A percentile compares a stretch with the other conserved stretches of the same genome.
phyloP scores from a whole-genome alignment of 352 stramenopile species.

The Pythium chondricola region DNA sequence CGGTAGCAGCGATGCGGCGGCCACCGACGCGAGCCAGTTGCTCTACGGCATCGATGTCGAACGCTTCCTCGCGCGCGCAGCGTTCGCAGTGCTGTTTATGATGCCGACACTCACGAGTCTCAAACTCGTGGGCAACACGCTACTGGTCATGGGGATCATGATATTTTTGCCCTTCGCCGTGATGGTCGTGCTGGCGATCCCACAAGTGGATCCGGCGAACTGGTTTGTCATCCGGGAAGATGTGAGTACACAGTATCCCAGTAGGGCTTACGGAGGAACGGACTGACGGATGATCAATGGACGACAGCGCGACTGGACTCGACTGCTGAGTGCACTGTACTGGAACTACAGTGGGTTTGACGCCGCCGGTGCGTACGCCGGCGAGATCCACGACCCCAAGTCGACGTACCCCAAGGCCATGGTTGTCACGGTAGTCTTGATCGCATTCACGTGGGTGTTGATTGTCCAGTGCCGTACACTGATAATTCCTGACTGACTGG shows the following conservation, averaged over 20 bases:
- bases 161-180: slow-evolving; percentile 92
- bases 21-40: slow-evolving; percentile 19
- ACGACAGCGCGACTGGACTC: slow-evolving; percentile 64
- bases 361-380: slow-evolving; percentile 86
- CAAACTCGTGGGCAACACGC: slow-evolving; percentile 81
- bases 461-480: too few relatives aligned
- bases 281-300: too few relatives aligned
- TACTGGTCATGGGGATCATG: slow-evolving; percentile 79
- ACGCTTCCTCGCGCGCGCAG: slow-evolving; percentile 41
- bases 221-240: slow-evolving; percentile 72
- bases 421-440: slow-evolving; percentile 74
- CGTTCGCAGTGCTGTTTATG: slow-evolving; percentile 49
- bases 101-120: slow-evolving; percentile 74
- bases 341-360: slow-evolving; percentile 97
- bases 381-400: slow-evolving; percentile 84
- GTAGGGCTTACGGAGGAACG: too few relatives aligned
- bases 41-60: slow-evolving; percentile 34
- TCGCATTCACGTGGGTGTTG: slow-evolving; percentile 72
- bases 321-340: slow-evolving; percentile 93
- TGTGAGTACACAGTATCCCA: too few relatives aligned
- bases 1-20: too few relatives aligned
- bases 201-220: slow-evolving; percentile 47
- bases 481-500: too few relatives aligned
- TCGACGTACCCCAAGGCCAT: slow-evolving; percentile 86
- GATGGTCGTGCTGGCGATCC: slow-evolving; percentile 54